These are phyloP conservation scores for Penicillium waksmanii DNA, from an alignment of 495 filamentous ascomycete species.

Conservation along the genomic window DNA sequence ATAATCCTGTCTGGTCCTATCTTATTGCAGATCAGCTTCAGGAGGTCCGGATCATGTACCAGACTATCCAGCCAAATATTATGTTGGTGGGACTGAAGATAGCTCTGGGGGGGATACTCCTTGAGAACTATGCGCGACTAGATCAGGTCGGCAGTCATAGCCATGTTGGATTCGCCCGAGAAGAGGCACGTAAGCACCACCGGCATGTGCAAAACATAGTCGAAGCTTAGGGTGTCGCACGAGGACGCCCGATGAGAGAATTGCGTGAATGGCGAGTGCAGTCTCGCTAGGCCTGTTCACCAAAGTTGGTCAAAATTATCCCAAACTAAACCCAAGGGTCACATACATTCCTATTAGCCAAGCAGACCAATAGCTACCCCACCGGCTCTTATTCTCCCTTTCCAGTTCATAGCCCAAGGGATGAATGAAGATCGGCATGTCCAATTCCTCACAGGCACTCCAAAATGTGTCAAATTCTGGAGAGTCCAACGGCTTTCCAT, in stretches of 20 bases:
- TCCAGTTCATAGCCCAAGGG: conserved; percentile 25
- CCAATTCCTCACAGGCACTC: conserved; percentile 23
- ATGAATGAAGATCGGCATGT: conserved; percentile 26
- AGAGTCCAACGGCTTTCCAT: conserved; percentile 14
- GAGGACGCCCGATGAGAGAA: conserved; percentile 21
- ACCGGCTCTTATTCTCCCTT: conserved; percentile 22
- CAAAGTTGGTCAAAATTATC: not conserved
- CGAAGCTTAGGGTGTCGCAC: conserved; percentile 23
- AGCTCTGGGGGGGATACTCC: conserved; percentile 23
- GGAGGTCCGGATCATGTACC: conserved; percentile 26
- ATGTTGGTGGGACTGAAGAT: conserved; percentile 18
- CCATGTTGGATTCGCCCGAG: conserved; percentile 29
- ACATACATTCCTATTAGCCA: conserved; percentile 27
- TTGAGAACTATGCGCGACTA: conserved; percentile 23
- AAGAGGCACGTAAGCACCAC: conserved; percentile 23
- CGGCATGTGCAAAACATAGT: conserved; percentile 27
- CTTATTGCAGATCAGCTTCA: conserved; percentile 27
- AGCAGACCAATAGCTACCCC: conserved; percentile 26
- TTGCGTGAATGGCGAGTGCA: conserved; percentile 23
- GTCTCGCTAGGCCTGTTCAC: conserved; percentile 22
- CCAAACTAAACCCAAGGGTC: not conserved
- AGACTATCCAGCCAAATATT: conserved; percentile 34
- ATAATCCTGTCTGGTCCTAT: conserved; percentile 22
- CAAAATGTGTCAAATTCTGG: conserved; percentile 21
- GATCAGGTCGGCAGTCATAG: conserved; percentile 28